Evolutionary conservation across 2,329 filamentous ascomycete species (phyloP).

Genomic region (Albifimbria verrucaria): DNA sequence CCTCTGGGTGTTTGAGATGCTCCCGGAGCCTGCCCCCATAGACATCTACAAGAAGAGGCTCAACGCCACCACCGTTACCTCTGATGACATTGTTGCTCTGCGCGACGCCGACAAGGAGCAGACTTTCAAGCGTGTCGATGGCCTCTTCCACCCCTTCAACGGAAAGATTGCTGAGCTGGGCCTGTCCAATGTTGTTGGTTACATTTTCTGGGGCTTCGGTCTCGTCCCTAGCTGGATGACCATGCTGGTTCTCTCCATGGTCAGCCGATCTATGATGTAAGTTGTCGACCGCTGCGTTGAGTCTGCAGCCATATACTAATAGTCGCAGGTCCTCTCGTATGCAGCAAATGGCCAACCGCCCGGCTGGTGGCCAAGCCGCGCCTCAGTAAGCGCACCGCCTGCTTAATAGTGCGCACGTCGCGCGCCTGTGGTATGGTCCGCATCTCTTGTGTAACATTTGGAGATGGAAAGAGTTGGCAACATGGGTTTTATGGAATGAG

Average conservation of each 20-base stretch:
- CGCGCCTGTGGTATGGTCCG: no score
- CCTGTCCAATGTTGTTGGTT: slow-evolving; percentile 62
- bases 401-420: no score
- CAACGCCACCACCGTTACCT: slow-evolving; percentile 66
- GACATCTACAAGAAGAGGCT: slow-evolving; percentile 63
- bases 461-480: slow-evolving; percentile 10
- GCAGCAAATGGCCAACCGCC: slow-evolving; percentile 11
- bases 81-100: slow-evolving; percentile 60
- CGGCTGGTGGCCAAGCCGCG: no score
- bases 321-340: slow-evolving; percentile 35
- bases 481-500: slow-evolving; percentile 10
- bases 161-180: slow-evolving; percentile 61
- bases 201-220: slow-evolving; percentile 63
- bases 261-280: slow-evolving; percentile 75
- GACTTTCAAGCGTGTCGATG: slow-evolving; percentile 48
- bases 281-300: slow-evolving; percentile 26
- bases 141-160: slow-evolving; percentile 74
- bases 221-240: slow-evolving; percentile 71
- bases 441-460: no score
- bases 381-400: no score
- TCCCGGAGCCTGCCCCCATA: slow-evolving; percentile 61
- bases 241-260: slow-evolving; percentile 72
- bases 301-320: slow-evolving; percentile 16
- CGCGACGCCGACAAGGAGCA: slow-evolving; percentile 50
- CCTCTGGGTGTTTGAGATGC: slow-evolving; percentile 65